Evolutionary conservation across 768 basidiomycete species (phyloP), one percentile per base, ranked within the genome.

Genomic region (Pleurotus djamor): DNA sequence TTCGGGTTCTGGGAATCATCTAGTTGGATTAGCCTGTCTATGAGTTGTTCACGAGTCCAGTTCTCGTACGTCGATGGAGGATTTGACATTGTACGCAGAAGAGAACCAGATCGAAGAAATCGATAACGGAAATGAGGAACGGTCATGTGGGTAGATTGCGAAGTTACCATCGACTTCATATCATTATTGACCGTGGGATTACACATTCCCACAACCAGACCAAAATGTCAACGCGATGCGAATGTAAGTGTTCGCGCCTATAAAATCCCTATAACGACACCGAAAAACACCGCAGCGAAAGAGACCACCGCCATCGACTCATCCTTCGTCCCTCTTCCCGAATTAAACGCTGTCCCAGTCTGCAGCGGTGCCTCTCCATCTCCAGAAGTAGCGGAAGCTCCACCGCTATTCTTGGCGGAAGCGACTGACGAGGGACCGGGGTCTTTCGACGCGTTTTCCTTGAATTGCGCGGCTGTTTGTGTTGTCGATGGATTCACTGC

Each of bases 1-100:
- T 28, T 28, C 21, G 66, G 59, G 59, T 71, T 49, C 57, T 60
- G 72, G 7, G 65, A 35, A 33, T 66, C 64, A 57, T 92, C 88
- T 48, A 92, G 78, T 45, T 83, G 74, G 17, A 72, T 72, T 16
- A 95, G 70, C 52, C 84, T 81, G 41, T 83, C 79, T 56, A 94
- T 84, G 59, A 95, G 84, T 52, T 89, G 83, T 66, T 91, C 85
- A 59, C 87, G 79, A 60, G 83, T 80, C 81, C 85, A 85, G 59
- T 69, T 66, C 28, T 83, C 79, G 70, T 87, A 88, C 44, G 52
- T 28, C 33, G 52, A 12, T n/a, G 61, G 33, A 4, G 57, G 32
- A 12, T 41, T 41, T 34, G 51, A 33, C 57, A 59, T 52, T 16
- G 33, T 35, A 34, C 49, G 61, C 5, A 59, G 38, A 41, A 45